Conservation (phyloP, 2,329 filamentous ascomycete species). For the Hypoxylon sp. region DNA sequence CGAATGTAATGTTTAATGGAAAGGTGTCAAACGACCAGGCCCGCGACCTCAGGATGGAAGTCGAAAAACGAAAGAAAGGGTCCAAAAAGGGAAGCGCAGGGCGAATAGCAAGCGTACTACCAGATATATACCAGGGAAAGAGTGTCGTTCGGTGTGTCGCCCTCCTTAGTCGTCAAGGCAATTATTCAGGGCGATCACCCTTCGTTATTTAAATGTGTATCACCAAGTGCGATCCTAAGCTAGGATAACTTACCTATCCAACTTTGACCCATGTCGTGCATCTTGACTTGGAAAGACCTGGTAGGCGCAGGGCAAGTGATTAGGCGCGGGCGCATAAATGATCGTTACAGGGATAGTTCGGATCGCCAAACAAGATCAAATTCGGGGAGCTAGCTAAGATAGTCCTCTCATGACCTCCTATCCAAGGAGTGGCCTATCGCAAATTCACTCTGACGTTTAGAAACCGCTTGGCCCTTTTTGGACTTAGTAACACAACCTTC, state of each 20-base stretch:
- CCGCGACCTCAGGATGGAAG: slow-evolving; percentile 31
- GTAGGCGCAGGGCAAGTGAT: slow-evolving; percentile 27
- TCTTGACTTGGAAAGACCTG: slow-evolving; percentile 21
- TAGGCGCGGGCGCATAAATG: slow-evolving; percentile 47
- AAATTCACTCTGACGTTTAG: slow-evolving; percentile 15
- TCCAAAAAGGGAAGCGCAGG: slow-evolving; percentile 39
- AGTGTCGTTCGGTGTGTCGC: slow-evolving; percentile 28
- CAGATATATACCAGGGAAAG: slow-evolving; percentile 31
- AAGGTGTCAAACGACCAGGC: slow-evolving; percentile 37
- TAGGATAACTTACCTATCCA: slow-evolving; percentile 21
- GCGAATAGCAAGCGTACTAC: slow-evolving; percentile 18
- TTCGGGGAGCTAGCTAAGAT: slow-evolving; percentile 12
- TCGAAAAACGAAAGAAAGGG: slow-evolving; percentile 40
- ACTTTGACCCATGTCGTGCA: slow-evolving; percentile 35
- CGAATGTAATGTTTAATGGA: slow-evolving; percentile 31
- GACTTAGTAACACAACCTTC: slow-evolving; percentile 9
- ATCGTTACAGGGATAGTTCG: slow-evolving; percentile 38
- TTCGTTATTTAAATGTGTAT: slow-evolving; percentile 41
- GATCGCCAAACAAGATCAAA: slow-evolving; percentile 30
- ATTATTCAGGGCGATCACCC: slow-evolving; percentile 38
- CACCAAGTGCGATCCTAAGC: slow-evolving; percentile 26
- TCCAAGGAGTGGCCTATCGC: slow-evolving; percentile 10
- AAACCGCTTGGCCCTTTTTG: slow-evolving; percentile 8
- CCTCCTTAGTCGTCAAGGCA: slow-evolving; percentile 32
- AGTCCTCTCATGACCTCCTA: slow-evolving; percentile 17